Base-by-base conservation (phyloP, 306 rosid genomes). In the Fagus sylvatica region DNA sequence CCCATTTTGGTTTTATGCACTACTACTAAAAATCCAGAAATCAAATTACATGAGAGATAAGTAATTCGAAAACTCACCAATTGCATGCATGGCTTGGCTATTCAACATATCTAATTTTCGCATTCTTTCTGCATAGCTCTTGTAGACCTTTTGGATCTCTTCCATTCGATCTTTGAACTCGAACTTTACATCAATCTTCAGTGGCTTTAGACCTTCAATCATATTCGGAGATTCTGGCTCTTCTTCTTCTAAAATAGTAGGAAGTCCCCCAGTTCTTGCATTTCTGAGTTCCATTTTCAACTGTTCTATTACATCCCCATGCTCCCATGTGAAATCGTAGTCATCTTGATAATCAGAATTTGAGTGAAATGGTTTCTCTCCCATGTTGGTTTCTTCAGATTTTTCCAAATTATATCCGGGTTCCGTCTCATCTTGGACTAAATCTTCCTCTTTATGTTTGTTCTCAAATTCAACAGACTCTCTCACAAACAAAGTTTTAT, bases 51-150 rank as follows among this genome's bases (percentile, higher is more conserved):
- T 43, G 64, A 80, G 62, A 53, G 13, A 30, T 56, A 48, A 48
- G 16, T 32, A 40, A 71, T 72, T 80, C 19, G 65, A 57, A 79
- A 77, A 81, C 89, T 76, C 41, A 94, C 97, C 97, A 74, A 91
- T 77, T 74, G 90, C 90, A 89, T 94, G 97, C 97, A 94, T 85
- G 84, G 91, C 80, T 84, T 92, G 97, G 83, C 76, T 82, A 80
- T 94, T 94, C 87, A 94, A 69, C 74, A 89, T 84, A 76, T 94
- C 98, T 71, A 94, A 90, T 73, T 92, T 92, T 81, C 83, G 64
- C 97, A 91, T 92, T 49, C 85, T 91, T 67, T 89, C 97, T 4
- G 86, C 89, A 65, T 94, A 94, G 76, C 61, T 75, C 69, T 73
- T 85, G 83, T 90, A 82, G 62, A 91, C 87, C 46, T 84, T 86